These are phyloP conservation scores for Prinsepia uniflora DNA, from an alignment of 306 rosid species.

Conservation along the genomic window DNA sequence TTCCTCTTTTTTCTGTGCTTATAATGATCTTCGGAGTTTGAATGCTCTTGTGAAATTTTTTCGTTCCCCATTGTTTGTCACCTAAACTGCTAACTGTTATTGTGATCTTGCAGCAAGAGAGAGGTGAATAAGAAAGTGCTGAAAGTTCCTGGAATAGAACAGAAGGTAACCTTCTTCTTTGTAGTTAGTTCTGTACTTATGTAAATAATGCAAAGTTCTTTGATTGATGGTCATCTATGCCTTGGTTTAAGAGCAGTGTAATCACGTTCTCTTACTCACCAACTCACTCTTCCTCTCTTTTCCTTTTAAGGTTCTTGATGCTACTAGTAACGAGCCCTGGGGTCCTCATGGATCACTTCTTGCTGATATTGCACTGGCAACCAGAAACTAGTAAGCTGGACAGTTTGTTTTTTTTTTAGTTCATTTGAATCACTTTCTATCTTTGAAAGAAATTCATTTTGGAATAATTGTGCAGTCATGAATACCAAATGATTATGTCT, in stretches of 20 bases:
- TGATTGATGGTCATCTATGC: not conserved
- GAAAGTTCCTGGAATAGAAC: conserved; percentile 96
- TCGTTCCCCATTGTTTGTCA: not conserved
- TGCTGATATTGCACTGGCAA: conserved; percentile 87
- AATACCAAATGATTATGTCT: conserved; percentile 91
- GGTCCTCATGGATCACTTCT: conserved; percentile 99
- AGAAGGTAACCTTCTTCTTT: conserved; percentile 61
- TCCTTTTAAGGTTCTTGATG: conserved; percentile 75
- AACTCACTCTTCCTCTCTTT: not conserved
- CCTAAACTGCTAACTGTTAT: not conserved
- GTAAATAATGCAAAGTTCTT: not conserved
- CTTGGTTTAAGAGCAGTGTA: not conserved
- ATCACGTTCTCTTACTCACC: not conserved
- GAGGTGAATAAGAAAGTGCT: conserved; percentile 95
- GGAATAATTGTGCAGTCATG: conserved; percentile 62
- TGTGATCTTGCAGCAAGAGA: conserved; percentile 68
- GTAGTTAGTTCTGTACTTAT: not conserved
- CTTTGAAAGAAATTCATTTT: conserved; percentile 29
- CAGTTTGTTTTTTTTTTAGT: conserved; percentile 7
- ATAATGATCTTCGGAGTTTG: not conserved
- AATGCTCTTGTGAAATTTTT: not conserved
- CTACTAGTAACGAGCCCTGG: conserved; percentile 99
- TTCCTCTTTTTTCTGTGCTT: not conserved
- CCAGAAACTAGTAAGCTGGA: conserved; percentile 79
- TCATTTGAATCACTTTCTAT: conserved; percentile 26